These are phyloP conservation scores for Bipolaris zeicola DNA, from an alignment of 2,329 filamentous ascomycete genomes.

Conservation along the genomic window DNA sequence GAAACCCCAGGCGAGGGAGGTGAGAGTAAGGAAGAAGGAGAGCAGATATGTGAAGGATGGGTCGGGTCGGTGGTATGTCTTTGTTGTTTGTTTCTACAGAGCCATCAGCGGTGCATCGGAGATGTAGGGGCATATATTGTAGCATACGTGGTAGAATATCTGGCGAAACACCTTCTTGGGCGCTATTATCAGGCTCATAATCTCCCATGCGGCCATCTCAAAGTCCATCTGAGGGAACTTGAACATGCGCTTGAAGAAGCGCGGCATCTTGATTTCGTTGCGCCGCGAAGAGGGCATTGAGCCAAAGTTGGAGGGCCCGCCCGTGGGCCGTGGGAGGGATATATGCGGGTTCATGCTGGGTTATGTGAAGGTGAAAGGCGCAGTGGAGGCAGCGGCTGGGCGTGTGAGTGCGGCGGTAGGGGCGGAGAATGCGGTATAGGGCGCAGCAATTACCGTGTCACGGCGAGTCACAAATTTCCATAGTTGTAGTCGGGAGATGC, in stretches of 20 bases:
- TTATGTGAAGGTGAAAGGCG: slow-evolving; percentile 1
- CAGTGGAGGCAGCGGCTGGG: background rate
- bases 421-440: background rate
- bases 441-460: slow-evolving; percentile 9
- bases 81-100: slow-evolving; percentile 64
- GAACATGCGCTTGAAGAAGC: slow-evolving; percentile 71
- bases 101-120: background rate
- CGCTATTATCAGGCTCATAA: slow-evolving; percentile 69
- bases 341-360: slow-evolving; percentile 64
- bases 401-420: background rate
- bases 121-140: background rate
- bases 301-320: slow-evolving; percentile 59
- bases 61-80: slow-evolving; percentile 72
- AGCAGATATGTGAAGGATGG: slow-evolving; percentile 73
- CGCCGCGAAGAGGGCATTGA: slow-evolving; percentile 56
- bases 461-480: slow-evolving; percentile 11
- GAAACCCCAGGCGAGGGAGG: slow-evolving; percentile 64
- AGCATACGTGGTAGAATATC: slow-evolving; percentile 69
- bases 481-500: background rate
- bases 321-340: slow-evolving; percentile 63
- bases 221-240: slow-evolving; percentile 78
- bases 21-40: slow-evolving; percentile 65
- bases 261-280: slow-evolving; percentile 64
- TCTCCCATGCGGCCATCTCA: slow-evolving; percentile 75
- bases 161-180: slow-evolving; percentile 74